Evolutionary conservation across 108 stramenopile genomes (phyloP).

Genomic region (Cyclotella distinguenda): DNA sequence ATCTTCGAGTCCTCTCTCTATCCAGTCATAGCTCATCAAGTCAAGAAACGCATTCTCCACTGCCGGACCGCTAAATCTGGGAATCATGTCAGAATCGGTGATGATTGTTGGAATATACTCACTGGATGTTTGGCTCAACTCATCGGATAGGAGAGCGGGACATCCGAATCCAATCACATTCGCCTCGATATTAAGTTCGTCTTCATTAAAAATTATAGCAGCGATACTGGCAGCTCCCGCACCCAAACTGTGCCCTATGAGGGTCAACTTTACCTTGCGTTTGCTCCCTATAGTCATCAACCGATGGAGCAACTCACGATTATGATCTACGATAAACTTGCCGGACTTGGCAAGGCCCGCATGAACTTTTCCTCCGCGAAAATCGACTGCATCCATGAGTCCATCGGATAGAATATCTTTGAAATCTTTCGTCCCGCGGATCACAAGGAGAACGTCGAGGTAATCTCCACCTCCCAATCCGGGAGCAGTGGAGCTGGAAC

Average conservation of each 20-base stretch:
- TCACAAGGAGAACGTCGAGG: constrained; percentile 33
- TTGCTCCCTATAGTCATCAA: constrained; percentile 7
- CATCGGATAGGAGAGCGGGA: constrained; percentile 35
- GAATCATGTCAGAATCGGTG: constrained; percentile 45
- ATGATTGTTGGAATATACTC: constrained; percentile 44
- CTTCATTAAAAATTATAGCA: constrained; percentile 39
- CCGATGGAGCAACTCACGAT: constrained; percentile 11
- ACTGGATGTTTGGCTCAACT: constrained; percentile 16
- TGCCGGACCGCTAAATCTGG: constrained; percentile 36
- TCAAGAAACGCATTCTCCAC: constrained; percentile 35
- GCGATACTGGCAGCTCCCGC: constrained; percentile 50
- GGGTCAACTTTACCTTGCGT: constrained; percentile 20
- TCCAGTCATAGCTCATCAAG: constrained; percentile 43
- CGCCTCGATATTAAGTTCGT: constrained; percentile 15
- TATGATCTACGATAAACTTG: constrained; percentile 18
- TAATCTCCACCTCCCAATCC: neutral
- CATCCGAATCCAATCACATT: constrained; percentile 49
- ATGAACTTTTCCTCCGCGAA: constrained; percentile 39
- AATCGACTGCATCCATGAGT: constrained; percentile 26
- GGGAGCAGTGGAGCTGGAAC: too few species aligned
- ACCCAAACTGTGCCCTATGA: constrained; percentile 47
- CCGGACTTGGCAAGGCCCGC: constrained; percentile 29
- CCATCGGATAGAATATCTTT: constrained; percentile 41
- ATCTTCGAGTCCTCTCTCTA: constrained; percentile 17
- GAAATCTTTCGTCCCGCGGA: constrained; percentile 45